phyloP scores from a whole-genome alignment of 2,329 filamentous ascomycete species.

The Colletotrichum orbiculare region DNA sequence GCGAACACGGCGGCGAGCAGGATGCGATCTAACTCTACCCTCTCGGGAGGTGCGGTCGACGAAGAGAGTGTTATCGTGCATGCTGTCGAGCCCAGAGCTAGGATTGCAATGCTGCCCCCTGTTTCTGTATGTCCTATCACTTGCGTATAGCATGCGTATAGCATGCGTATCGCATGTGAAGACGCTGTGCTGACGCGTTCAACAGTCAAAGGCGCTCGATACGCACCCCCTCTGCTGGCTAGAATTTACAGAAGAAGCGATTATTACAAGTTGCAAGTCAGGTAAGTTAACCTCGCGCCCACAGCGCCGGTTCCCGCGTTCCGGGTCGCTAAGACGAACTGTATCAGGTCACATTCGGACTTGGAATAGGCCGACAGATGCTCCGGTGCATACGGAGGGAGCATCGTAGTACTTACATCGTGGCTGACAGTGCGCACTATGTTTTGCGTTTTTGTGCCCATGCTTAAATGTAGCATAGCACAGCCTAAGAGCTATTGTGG shows the following conservation, averaged over 20 bases:
- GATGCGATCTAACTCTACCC: conserved; percentile 77
- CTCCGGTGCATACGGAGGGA: conserved; percentile 34
- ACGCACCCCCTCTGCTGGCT: conserved; percentile 90
- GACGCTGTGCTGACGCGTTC: conserved; percentile 27
- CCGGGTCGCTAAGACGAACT: background rate
- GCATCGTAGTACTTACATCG: background rate
- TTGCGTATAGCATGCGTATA: no score
- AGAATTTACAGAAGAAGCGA: conserved; percentile 92
- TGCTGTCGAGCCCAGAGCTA: conserved; percentile 84
- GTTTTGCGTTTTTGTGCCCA: no score
- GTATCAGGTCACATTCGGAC: conserved; percentile 77
- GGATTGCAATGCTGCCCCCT: conserved; percentile 87
- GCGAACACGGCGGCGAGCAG: conserved; percentile 69
- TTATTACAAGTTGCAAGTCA: conserved; percentile 91
- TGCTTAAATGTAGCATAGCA: no score
- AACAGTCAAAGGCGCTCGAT: conserved; percentile 82
- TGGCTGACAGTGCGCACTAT: no score
- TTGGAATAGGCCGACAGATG: conserved; percentile 71
- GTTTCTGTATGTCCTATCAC: conserved; percentile 75
- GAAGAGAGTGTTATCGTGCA: conserved; percentile 76
- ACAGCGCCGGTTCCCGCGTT: background rate
- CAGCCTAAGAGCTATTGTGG: no score
- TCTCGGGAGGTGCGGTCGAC: conserved; percentile 58
- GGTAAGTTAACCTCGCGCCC: conserved; percentile 67
- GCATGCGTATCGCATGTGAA: background rate